Conservation (phyloP, 352 stramenopile genomes). For the Phytophthora meadii region DNA sequence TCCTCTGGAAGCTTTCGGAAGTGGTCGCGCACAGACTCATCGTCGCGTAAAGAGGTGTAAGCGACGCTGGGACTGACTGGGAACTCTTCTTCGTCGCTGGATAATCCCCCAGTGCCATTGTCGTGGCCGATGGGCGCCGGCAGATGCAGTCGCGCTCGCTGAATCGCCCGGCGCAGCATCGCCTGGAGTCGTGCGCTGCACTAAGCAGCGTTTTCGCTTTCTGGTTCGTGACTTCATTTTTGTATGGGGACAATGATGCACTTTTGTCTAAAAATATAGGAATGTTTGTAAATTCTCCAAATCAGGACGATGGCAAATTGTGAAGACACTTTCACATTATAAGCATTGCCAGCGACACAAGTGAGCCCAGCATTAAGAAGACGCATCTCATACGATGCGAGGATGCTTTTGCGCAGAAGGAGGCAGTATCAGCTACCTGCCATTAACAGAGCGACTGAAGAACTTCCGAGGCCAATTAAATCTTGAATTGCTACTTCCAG, state of each 20-base stretch:
- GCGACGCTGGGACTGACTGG: constrained; percentile 48
- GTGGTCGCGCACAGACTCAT: constrained; percentile 34
- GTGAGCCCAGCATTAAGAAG: constrained; percentile 55
- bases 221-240: constrained; percentile 4
- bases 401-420: constrained; percentile 46
- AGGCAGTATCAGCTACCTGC: constrained; percentile 23
- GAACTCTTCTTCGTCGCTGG: constrained; percentile 35
- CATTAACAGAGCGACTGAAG: constrained; percentile 49
- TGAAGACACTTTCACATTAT: constrained; percentile 4
- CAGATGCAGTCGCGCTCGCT: constrained; percentile 62
- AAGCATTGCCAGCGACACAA: constrained; percentile 60
- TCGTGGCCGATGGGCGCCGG: constrained; percentile 64
- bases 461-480: constrained; percentile 55
- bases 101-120: constrained; percentile 45
- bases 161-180: constrained; percentile 73
- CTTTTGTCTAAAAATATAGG: constrained; percentile 5
- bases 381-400: constrained; percentile 65
- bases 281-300: constrained; percentile 12
- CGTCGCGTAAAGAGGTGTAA: constrained; percentile 44
- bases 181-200: constrained; percentile 3
- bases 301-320: background rate
- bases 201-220: constrained; percentile 12
- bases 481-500: constrained; percentile 32
- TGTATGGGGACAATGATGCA: constrained; percentile 12
- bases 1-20: constrained; percentile 39